These are phyloP conservation scores for Curvularia eragrostidis DNA, from an alignment of 2,329 filamentous ascomycete genomes.

Conservation along the genomic window DNA sequence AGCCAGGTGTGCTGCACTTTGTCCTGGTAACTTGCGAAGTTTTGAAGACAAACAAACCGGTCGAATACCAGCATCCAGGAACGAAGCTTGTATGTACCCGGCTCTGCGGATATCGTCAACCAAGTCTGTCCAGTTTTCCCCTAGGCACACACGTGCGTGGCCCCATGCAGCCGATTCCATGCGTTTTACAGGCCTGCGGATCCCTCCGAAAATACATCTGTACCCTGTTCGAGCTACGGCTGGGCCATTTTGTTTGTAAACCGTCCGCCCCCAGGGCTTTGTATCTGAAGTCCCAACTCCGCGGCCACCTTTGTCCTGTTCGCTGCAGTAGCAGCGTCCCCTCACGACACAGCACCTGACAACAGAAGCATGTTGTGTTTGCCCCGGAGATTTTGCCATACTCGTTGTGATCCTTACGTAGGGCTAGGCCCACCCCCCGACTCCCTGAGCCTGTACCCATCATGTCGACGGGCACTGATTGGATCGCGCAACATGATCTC, in stretches of 20 bases:
- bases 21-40: no score
- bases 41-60: background rate
- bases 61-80: conserved; percentile 3
- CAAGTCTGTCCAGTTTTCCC: background rate
- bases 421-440: background rate
- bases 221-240: background rate
- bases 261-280: background rate
- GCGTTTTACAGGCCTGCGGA: conserved; percentile 3
- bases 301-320: conserved; percentile 1
- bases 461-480: conserved; percentile 26
- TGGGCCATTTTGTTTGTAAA: background rate
- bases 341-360: background rate
- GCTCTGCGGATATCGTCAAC: background rate
- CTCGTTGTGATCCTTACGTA: background rate
- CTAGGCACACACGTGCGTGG: conserved; percentile 1
- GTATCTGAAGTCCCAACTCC: background rate
- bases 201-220: background rate
- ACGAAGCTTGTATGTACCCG: background rate
- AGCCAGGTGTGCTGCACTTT: background rate
- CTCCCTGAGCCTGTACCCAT: background rate
- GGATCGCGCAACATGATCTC: conserved; percentile 21
- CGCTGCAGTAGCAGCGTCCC: background rate
- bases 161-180: conserved; percentile 6
- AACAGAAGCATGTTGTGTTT: background rate
- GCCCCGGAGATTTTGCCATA: background rate